phyloP scores from a whole-genome alignment of 352 stramenopile genomes.

The Phytophthora melonis region DNA sequence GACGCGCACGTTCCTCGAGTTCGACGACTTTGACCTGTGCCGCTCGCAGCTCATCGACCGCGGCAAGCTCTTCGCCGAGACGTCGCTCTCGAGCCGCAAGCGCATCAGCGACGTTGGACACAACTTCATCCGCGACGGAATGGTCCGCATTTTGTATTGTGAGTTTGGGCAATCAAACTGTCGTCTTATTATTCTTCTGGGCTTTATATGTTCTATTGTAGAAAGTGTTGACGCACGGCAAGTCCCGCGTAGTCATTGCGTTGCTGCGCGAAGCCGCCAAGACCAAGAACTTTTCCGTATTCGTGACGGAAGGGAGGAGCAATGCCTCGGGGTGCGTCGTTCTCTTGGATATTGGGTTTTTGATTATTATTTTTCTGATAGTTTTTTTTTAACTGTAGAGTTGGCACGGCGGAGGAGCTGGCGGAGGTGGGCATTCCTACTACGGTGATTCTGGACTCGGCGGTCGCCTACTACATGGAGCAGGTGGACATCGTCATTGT shows the following conservation, averaged over 20 bases:
- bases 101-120: conserved; percentile 93
- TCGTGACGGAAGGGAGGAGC: conserved; percentile 94
- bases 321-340: conserved; percentile 87
- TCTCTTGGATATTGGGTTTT: conserved; percentile 4
- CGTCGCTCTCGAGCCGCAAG: conserved; percentile 92
- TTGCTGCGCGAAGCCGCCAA: conserved; percentile 92
- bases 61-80: conserved; percentile 94
- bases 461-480: conserved; percentile 97
- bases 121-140: conserved; percentile 95
- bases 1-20: conserved; percentile 91
- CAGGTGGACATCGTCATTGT: conserved; percentile 96
- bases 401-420: conserved; percentile 85
- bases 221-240: conserved; percentile 95
- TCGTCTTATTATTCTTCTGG: too few species aligned
- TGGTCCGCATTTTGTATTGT: conserved; percentile 48
- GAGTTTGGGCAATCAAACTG: too few species aligned
- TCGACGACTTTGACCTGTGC: conserved; percentile 94
- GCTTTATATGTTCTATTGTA: conserved; percentile 18
- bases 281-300: conserved; percentile 94
- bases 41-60: conserved; percentile 92
- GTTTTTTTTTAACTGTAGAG: conserved; percentile 29
- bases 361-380: conserved; percentile 7
- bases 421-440: conserved; percentile 92
- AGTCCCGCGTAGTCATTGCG: conserved; percentile 92
- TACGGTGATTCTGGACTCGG: conserved; percentile 96